Evolutionary conservation across 202 grass and related monocot species (phyloP).

Genomic region (Bolboschoenoplectus hybrid): DNA sequence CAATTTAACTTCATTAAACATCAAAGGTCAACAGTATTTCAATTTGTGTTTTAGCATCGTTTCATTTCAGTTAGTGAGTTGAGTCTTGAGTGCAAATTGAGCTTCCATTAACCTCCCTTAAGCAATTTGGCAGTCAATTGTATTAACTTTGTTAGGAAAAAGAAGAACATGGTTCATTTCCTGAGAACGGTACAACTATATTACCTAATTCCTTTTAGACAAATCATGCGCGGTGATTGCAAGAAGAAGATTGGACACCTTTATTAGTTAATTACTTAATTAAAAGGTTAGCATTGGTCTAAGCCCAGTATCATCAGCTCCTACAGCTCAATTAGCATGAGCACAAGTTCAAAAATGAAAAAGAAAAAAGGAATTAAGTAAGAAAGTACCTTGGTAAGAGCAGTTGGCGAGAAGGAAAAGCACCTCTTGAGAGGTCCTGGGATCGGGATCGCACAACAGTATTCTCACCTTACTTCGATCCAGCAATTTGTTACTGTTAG

Average conservation of each 20-base stretch:
- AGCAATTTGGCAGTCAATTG: background rate
- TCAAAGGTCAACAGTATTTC: background rate
- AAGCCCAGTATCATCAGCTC: background rate
- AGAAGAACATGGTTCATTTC: background rate
- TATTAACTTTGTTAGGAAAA: background rate
- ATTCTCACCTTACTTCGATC: constrained; percentile 95
- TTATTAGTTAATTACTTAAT: background rate
- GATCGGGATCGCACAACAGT: constrained; percentile 77
- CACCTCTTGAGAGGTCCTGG: constrained; percentile 68
- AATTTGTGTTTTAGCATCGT: background rate
- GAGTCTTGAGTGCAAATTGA: background rate
- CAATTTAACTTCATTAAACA: background rate
- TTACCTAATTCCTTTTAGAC: background rate
- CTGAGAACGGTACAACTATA: background rate
- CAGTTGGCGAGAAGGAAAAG: constrained; percentile 83
- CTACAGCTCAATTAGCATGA: background rate
- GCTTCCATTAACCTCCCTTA: background rate
- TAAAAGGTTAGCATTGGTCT: background rate
- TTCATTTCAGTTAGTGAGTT: background rate
- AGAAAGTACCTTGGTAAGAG: constrained; percentile 77
- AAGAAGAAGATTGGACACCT: background rate
- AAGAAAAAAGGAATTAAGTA: background rate
- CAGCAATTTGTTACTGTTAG: constrained; percentile 48
- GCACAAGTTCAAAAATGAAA: background rate
- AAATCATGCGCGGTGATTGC: background rate